Base-by-base conservation (phyloP, 805 yeast genomes). In the Ogataea philodendri region DNA sequence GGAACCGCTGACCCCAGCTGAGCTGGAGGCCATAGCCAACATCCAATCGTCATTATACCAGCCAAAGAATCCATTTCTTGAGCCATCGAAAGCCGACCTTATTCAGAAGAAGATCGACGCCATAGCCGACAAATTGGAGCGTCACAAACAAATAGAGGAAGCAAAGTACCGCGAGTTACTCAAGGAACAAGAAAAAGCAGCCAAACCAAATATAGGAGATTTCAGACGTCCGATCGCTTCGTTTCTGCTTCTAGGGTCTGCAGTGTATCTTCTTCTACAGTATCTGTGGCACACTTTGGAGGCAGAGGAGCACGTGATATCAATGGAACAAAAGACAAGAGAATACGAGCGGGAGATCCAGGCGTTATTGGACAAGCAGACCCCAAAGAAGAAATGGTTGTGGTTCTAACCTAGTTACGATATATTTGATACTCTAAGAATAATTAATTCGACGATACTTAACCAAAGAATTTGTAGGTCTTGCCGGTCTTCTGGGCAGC, bases 401-500 rank as follows among this genome's bases (percentile, higher is more conserved):
- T 44, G 38, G 42, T 35, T 34, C 17, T 24, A 15, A 25, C 13
- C 19, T 39, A 35, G 3, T 30, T 19, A 8, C 37, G 14, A 19
- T 16, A 19, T 9, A 24, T 22, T 16, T 32, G 37, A 18, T 26
- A 27, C 25, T 38, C 1, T 16, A n/a, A n/a, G n/a, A n/a, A n/a
- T n/a, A n/a, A n/a, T n/a, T n/a, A n/a, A n/a, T n/a, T n/a, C n/a
- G n/a, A n/a, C n/a, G n/a, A n/a, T n/a, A n/a, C n/a, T 14, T 26
- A 26, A 16, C 44, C 45, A 22, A 51, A 46, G 41, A 36, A 51
- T 25, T 41, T 44, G 37, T 33, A 33, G 16, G 29, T 17, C 27
- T 33, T 73, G 31, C 67, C 59, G 43, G 76, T 63, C 51, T 72
- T 74, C 51, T 67, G 65, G 38, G 82, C 82, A 49, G 64, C 67